Percentiles rank a stretch among this genome's conserved stretches.
These are phyloP conservation scores for Glycine tomentella DNA, from an alignment of 306 rosid species.

Conservation along the genomic window DNA sequence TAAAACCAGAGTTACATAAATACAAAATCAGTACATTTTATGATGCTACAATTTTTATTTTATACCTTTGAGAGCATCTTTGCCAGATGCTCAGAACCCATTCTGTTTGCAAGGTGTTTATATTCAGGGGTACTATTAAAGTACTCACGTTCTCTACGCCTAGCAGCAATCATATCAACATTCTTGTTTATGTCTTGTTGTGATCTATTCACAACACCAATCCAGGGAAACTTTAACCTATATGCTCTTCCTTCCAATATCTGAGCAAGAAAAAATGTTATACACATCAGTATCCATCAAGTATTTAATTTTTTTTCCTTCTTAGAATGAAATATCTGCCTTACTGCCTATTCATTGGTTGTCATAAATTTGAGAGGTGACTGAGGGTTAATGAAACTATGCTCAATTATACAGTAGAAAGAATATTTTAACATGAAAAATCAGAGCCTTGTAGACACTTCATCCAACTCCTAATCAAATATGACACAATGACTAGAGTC, in stretches of 20 bases:
- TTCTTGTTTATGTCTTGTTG: slow-evolving; percentile 92
- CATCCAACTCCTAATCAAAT: slow-evolving; percentile 8
- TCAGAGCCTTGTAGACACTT: slow-evolving; percentile 17
- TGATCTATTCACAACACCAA: slow-evolving; percentile 95
- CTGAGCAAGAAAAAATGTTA: slow-evolving; percentile 55
- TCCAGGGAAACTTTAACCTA: slow-evolving; percentile 89
- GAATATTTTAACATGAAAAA: slow-evolving; percentile 23
- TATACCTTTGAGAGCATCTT: slow-evolving; percentile 92
- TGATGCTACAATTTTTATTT: slow-evolving; percentile 49
- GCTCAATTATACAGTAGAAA: slow-evolving; percentile 6
- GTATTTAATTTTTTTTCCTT: not conserved
- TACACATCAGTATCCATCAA: slow-evolving; percentile 22
- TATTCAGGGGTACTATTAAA: slow-evolving; percentile 80
- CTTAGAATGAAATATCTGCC: slow-evolving; percentile 2
- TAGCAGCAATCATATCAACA: slow-evolving; percentile 98
- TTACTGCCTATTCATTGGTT: not conserved
- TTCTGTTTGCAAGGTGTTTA: slow-evolving; percentile 81
- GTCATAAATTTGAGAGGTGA: not conserved
- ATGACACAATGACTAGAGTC: slow-evolving; percentile 17
- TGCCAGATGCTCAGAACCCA: slow-evolving; percentile 98
- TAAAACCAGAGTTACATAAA: slow-evolving; percentile 33
- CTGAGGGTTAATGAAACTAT: slow-evolving; percentile 1
- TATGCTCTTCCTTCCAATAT: slow-evolving; percentile 84
- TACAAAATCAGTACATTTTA: slow-evolving; percentile 5
- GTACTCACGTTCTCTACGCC: slow-evolving; percentile 93